Evolutionary conservation across 2,329 filamentous ascomycete genomes (phyloP).

Genomic region (Orbilia ellipsospora): DNA sequence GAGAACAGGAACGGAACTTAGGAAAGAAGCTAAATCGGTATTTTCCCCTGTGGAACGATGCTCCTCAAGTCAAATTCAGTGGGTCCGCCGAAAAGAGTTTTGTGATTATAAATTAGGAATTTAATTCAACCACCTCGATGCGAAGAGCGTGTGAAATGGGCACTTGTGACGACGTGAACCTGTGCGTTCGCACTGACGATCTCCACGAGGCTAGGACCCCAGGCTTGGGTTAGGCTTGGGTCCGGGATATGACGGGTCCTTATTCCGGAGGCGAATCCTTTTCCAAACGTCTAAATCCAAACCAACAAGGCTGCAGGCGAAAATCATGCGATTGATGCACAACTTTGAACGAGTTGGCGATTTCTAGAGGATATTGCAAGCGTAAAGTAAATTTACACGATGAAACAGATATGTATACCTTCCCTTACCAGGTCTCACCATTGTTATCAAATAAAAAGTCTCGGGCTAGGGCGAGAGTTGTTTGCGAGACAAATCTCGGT

Average conservation of each 20-base stretch:
- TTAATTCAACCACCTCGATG: background rate
- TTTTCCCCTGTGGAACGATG: background rate
- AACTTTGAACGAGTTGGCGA: conserved; percentile 1
- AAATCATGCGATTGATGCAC: conserved; percentile 8
- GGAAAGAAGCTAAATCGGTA: too few relatives aligned
- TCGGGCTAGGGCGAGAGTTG: too few relatives aligned
- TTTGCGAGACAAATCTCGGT: too few relatives aligned
- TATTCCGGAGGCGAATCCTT: conserved; percentile 50
- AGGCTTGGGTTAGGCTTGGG: conserved; percentile 40
- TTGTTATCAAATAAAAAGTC: too few relatives aligned
- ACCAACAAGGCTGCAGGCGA: conserved; percentile 7
- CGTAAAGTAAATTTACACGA: background rate
- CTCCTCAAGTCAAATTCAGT: background rate
- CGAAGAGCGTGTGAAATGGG: conserved; percentile 11
- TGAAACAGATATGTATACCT: conserved; percentile 8
- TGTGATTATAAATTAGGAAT: background rate
- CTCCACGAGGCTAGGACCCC: conserved; percentile 40
- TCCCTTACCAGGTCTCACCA: conserved; percentile 1
- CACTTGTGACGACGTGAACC: conserved; percentile 29
- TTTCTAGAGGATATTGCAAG: conserved; percentile 4
- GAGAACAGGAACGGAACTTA: background rate
- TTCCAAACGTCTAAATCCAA: conserved; percentile 38
- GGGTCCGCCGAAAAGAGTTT: background rate
- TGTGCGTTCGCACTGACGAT: conserved; percentile 27
- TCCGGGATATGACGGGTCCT: conserved; percentile 45